These are phyloP conservation scores for Cucurbitaria berberidis DNA, from an alignment of 2,329 filamentous ascomycete genomes.

Conservation along the genomic window DNA sequence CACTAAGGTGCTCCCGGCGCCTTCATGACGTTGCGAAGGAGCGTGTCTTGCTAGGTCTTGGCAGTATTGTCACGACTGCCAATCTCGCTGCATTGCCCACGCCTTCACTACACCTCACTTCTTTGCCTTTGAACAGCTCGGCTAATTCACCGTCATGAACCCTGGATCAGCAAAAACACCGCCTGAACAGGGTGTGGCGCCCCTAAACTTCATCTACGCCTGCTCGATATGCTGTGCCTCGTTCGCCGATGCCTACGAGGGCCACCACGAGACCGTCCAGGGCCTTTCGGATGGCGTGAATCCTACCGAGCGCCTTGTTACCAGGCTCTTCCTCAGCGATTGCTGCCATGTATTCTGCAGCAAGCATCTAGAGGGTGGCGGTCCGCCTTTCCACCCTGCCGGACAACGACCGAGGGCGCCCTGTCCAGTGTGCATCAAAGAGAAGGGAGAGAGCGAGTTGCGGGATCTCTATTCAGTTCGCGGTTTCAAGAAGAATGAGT, in stretches of 20 bases:
- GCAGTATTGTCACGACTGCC: constrained; percentile 24
- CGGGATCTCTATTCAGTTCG: constrained; percentile 54
- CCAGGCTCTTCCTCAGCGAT: constrained; percentile 55
- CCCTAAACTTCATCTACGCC: constrained; percentile 56
- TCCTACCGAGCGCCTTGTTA: constrained; percentile 48
- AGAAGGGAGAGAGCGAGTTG: constrained; percentile 42
- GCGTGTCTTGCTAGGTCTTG: constrained; percentile 20
- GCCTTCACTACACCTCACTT: constrained; percentile 6
- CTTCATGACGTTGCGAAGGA: too few relatives aligned
- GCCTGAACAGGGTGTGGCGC: constrained; percentile 36
- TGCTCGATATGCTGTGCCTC: constrained; percentile 56
- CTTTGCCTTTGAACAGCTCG: background rate
- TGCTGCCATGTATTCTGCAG: constrained; percentile 59
- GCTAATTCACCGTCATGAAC: constrained; percentile 16
- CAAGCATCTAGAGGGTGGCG: constrained; percentile 57
- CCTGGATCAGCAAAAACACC: constrained; percentile 11
- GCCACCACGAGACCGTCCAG: constrained; percentile 43
- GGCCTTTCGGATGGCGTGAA: constrained; percentile 48
- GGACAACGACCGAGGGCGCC: constrained; percentile 49
- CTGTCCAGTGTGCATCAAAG: constrained; percentile 54
- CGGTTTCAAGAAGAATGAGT: constrained; percentile 51
- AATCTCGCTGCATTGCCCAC: background rate
- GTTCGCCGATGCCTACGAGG: constrained; percentile 54
- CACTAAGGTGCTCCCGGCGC: too few relatives aligned
- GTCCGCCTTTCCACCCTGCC: constrained; percentile 56